Percentiles rank a stretch among this genome's conserved stretches.
Evolutionary conservation across 495 filamentous ascomycete genomes (phyloP).

Genomic region (Trichocladium uniseriatum): DNA sequence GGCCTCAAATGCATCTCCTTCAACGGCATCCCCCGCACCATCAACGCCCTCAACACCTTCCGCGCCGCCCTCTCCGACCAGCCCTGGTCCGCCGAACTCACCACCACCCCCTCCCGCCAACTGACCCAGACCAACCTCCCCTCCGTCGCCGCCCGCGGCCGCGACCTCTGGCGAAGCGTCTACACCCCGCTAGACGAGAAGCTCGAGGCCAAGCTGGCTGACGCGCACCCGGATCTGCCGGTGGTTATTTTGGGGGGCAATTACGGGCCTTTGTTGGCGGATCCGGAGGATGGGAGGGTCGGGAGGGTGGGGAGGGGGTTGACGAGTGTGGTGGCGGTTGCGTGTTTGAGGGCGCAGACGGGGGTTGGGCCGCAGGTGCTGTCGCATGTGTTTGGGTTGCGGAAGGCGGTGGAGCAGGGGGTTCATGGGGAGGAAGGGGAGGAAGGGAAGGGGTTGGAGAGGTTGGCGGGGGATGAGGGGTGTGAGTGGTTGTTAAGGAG

Average conservation of each 20-base stretch:
- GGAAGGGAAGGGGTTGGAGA: constrained; percentile 19
- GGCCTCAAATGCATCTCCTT: constrained; percentile 77
- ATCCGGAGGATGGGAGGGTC: constrained; percentile 34
- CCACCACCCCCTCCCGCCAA: constrained; percentile 41
- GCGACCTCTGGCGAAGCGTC: constrained; percentile 58
- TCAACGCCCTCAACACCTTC: constrained; percentile 68
- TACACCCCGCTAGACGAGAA: constrained; percentile 64
- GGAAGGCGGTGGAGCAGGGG: constrained; percentile 64
- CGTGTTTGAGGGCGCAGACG: constrained; percentile 62
- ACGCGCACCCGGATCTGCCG: constrained; percentile 65
- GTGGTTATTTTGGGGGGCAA: constrained; percentile 64
- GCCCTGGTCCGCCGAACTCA: constrained; percentile 38
- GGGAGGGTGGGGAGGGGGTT: constrained; percentile 51
- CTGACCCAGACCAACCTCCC: constrained; percentile 42
- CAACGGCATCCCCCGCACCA: constrained; percentile 74
- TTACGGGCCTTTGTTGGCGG: constrained; percentile 60
- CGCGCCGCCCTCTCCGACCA: constrained; percentile 39
- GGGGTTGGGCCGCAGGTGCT: constrained; percentile 72
- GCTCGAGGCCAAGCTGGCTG: constrained; percentile 54
- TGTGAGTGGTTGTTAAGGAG: constrained; percentile 60
- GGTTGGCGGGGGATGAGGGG: constrained; percentile 62
- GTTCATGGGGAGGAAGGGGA: constrained; percentile 36
- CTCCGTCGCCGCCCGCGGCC: constrained; percentile 45
- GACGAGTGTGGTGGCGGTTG: constrained; percentile 59
- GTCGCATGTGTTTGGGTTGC: constrained; percentile 63